A percentile compares a stretch with the other conserved stretches of the same genome.
phyloP scores from a whole-genome alignment of 345 rosid genomes.

The Pistacia vera region DNA sequence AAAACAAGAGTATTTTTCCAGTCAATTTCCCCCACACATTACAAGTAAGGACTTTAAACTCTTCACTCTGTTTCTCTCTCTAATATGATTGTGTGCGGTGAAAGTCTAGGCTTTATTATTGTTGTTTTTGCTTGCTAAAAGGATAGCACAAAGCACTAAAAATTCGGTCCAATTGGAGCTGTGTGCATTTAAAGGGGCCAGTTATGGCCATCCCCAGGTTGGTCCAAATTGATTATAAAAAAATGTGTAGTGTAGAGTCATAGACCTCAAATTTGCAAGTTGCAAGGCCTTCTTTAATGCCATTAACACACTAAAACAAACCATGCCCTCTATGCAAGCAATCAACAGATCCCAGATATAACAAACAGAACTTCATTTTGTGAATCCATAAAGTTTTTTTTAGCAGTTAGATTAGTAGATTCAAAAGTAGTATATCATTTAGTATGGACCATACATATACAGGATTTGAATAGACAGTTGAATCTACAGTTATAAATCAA shows the following conservation, averaged over 20 bases:
- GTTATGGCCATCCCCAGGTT: neutral
- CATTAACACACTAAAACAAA: neutral
- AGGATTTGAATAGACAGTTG: too few species aligned
- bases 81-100: conserved; percentile 3
- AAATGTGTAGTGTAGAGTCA: neutral
- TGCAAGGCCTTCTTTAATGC: neutral
- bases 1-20: conserved; percentile 71
- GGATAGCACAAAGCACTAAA: conserved; percentile 25
- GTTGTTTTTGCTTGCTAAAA: neutral
- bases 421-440: neutral
- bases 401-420: too few species aligned
- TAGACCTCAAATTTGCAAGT: neutral
- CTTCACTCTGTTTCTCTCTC: conserved; percentile 11
- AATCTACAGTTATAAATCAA: neutral
- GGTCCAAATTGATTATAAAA: conserved; percentile 4
- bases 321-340: neutral
- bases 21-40: conserved; percentile 89
- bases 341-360: neutral
- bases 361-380: too few species aligned
- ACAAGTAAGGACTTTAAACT: conserved; percentile 51
- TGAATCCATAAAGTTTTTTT: neutral
- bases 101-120: conserved; percentile 7
- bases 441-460: too few species aligned
- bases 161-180: conserved; percentile 26
- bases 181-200: neutral